These are phyloP conservation scores for Magnaporthiopsis incrustans DNA, from an alignment of 2,329 filamentous ascomycete species.

Conservation along the genomic window DNA sequence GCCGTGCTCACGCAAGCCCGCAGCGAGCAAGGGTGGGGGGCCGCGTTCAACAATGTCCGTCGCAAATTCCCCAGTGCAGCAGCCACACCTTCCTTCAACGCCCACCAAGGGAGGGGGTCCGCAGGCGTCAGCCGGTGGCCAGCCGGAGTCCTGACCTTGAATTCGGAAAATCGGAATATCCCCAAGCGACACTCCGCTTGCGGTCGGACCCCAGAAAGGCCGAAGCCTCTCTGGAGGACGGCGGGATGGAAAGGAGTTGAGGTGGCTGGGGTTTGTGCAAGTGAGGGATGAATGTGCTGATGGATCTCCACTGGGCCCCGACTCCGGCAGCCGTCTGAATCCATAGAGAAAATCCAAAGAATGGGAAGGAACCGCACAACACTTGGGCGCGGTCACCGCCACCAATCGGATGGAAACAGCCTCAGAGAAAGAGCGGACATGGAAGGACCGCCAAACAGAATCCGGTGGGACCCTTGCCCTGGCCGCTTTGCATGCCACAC, in stretches of 20 bases:
- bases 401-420: neutral
- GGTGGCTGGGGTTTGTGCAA: neutral
- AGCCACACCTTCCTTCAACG: conserved; percentile 1
- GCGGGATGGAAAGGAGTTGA: neutral
- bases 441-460: neutral
- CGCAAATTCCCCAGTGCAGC: neutral
- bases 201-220: neutral
- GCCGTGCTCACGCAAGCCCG: neutral
- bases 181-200: conserved; percentile 4
- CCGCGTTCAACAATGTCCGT: conserved; percentile 2
- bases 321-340: neutral
- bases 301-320: neutral
- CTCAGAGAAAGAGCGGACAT: neutral
- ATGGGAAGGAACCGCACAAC: neutral
- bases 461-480: neutral
- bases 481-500: neutral
- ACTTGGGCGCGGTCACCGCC: neutral
- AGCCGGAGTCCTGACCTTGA: neutral
- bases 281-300: neutral
- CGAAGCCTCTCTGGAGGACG: neutral
- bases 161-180: conserved; percentile 1
- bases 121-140: neutral
- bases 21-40: neutral
- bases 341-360: neutral
- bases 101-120: neutral